Evolutionary conservation across 2,329 filamentous ascomycete species (phyloP).

Genomic region (Onygenales sp.): DNA sequence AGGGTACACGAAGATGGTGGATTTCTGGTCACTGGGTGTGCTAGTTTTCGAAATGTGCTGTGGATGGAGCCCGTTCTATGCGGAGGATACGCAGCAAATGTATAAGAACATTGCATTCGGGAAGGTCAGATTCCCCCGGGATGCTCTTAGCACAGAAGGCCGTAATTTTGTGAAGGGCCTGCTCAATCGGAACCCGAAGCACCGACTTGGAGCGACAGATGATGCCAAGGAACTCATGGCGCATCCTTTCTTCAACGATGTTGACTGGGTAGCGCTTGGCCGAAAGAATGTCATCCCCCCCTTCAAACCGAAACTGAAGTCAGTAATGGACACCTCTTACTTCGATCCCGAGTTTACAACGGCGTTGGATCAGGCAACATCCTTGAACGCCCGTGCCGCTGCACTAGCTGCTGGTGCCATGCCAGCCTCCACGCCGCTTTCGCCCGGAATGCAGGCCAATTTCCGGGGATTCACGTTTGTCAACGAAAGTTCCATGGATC

Average conservation of each 20-base stretch:
- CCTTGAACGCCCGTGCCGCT: slow-evolving; percentile 82
- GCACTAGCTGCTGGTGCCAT: slow-evolving; percentile 72
- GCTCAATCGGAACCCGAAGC: slow-evolving; percentile 92
- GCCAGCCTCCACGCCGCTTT: slow-evolving; percentile 81
- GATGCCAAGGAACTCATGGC: slow-evolving; percentile 92
- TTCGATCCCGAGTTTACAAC: slow-evolving; percentile 99
- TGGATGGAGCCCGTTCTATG: slow-evolving; percentile 98
- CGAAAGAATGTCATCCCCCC: slow-evolving; percentile 92
- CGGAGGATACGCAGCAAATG: slow-evolving; percentile 99
- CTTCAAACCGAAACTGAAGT: slow-evolving; percentile 96
- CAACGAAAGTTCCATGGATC: slow-evolving; percentile 91
- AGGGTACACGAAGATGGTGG: slow-evolving; percentile 99
- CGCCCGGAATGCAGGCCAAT: slow-evolving; percentile 92
- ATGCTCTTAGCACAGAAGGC: slow-evolving; percentile 88
- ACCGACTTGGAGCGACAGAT: slow-evolving; percentile 79
- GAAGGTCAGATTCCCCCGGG: slow-evolving; percentile 91
- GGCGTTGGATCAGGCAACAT: slow-evolving; percentile 75
- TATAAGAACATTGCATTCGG: slow-evolving; percentile 99
- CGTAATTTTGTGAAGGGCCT: slow-evolving; percentile 97
- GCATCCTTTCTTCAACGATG: slow-evolving; percentile 88
- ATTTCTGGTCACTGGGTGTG: slow-evolving; percentile 97
- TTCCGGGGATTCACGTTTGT: slow-evolving; percentile 98
- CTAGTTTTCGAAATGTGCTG: slow-evolving; percentile 99
- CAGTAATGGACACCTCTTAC: slow-evolving; percentile 91
- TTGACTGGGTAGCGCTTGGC: slow-evolving; percentile 80